phyloP scores from a whole-genome alignment of 331 rosid genomes.

The Quercus lobata region DNA sequence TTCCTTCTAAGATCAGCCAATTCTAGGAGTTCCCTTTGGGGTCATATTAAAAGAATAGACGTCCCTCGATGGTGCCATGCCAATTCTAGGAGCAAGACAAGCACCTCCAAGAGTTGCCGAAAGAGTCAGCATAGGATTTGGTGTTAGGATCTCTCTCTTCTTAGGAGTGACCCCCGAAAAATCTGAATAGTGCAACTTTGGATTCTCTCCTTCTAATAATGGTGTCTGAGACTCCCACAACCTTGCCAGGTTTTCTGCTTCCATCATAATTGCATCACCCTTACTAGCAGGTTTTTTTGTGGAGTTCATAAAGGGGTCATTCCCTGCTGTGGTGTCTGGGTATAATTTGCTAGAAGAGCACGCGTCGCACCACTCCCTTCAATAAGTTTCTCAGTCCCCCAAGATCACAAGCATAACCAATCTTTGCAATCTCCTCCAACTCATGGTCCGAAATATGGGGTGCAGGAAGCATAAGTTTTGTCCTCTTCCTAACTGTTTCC shows the following conservation, averaged over 20 bases:
- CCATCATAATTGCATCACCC: constrained; percentile 96
- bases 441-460: constrained; percentile 93
- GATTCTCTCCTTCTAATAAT: constrained; percentile 89
- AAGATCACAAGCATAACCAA: constrained; percentile 88
- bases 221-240: constrained; percentile 97
- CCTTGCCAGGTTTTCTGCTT: constrained; percentile 91
- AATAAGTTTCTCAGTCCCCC: constrained; percentile 53
- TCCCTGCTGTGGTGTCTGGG: constrained; percentile 72
- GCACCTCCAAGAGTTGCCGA: constrained; percentile 78
- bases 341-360: constrained; percentile 85
- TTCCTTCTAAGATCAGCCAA: constrained; percentile 64
- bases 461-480: constrained; percentile 88
- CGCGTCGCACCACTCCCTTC: constrained; percentile 84
- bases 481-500: constrained; percentile 89
- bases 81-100: constrained; percentile 69
- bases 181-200: constrained; percentile 86
- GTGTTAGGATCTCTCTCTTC: constrained; percentile 72
- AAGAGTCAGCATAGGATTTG: constrained; percentile 82
- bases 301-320: constrained; percentile 80
- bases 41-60: constrained; percentile 71
- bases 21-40: constrained; percentile 83
- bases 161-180: constrained; percentile 96
- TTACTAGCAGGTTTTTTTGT: constrained; percentile 82
- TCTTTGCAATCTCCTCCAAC: constrained; percentile 87
- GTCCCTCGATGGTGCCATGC: constrained; percentile 84